Base-by-base conservation (phyloP, 192 early-diverging fungal genomes). In the Oehlia diaphana region DNA sequence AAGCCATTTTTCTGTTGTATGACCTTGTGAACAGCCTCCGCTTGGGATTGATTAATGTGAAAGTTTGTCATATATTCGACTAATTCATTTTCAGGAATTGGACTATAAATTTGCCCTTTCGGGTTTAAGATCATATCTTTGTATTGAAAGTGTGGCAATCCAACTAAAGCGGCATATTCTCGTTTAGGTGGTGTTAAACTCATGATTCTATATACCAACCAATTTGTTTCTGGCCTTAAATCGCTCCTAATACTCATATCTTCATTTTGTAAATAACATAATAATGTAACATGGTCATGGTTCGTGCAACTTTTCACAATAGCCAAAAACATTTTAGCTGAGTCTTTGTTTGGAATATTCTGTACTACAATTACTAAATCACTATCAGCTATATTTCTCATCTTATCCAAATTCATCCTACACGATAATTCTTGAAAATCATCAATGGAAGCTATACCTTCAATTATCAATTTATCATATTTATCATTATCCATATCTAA, bases 1-100 rank as follows among this genome's bases (percentile, higher is more conserved):
- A 99, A 96, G 14, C 96, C 96, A 14, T 87, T 80, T 50, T 89
- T 81, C 37, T 88, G 84, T 31, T 88, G 78, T 21, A 93, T 81
- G 1, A 93, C 94, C 12, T 87, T 84, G 9, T 87, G 82, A 70
- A 99, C 93, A 6, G 96, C 95, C 63, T 91, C 88, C 0, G 96
- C 97, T 83, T 99, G 97, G 9, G 96, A 95, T 73, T 92, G 87
- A 79, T 99, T 99, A n/a, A 98, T 92, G n/a, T 89, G 87, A 77
- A 93, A 94, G 6, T 82, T 85, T 23, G 86, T 79, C 84, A 90
- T 90, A 78, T 84, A 84, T 75, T 77, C 62, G 65, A 73, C 68
- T 16, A 89, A 83, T 37, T 90, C 82, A n/a, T 69, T 58, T 53
- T 79, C 39, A 49, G 81, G 65, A 61, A 88, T 73, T 72, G 83